phyloP scores from a whole-genome alignment of 768 basidiomycete genomes.

The Tricholoma matsutake region DNA sequence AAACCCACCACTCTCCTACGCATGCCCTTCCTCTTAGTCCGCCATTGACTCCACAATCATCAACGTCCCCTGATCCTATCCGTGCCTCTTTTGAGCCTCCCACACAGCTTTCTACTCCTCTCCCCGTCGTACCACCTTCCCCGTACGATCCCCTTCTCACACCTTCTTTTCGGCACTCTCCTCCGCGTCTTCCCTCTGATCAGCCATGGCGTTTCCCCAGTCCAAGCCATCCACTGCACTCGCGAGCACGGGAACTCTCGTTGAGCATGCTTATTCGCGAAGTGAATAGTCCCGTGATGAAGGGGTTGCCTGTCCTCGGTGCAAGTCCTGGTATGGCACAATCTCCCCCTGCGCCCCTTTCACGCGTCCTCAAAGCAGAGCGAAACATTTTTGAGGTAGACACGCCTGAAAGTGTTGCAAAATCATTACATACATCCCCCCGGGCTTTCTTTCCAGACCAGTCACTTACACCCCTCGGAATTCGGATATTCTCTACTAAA shows the following conservation, averaged over 20 bases:
- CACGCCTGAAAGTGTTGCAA: slow-evolving; percentile 31
- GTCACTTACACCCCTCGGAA: slow-evolving; percentile 28
- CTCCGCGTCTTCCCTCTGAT: slow-evolving; percentile 68
- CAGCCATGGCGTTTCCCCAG: slow-evolving; percentile 83
- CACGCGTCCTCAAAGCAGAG: slow-evolving; percentile 11
- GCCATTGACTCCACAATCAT: slow-evolving; percentile 33
- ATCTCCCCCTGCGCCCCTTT: slow-evolving; percentile 31
- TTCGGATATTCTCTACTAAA: slow-evolving; percentile 5
- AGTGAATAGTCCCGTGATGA: slow-evolving; percentile 45
- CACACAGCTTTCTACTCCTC: slow-evolving; percentile 28
- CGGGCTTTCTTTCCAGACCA: slow-evolving; percentile 37
- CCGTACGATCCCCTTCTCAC: slow-evolving; percentile 76
- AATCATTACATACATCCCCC: slow-evolving; percentile 36
- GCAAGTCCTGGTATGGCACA: slow-evolving; percentile 32
- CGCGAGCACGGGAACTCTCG: slow-evolving; percentile 58
- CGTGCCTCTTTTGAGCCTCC: slow-evolving; percentile 18
- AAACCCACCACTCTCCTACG: slow-evolving; percentile 13
- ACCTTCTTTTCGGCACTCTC: slow-evolving; percentile 76
- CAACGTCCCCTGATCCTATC: slow-evolving; percentile 27
- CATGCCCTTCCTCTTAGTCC: slow-evolving; percentile 29
- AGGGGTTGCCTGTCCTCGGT: slow-evolving; percentile 23
- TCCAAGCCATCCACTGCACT: slow-evolving; percentile 75
- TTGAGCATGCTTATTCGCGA: slow-evolving; percentile 61
- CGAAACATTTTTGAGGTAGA: slow-evolving; percentile 22
- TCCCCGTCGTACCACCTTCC: slow-evolving; percentile 51